A percentile compares a stretch with the other conserved stretches of the same genome.
Conservation (phyloP, 164 flowering plant species). For the Euptelea pleiosperma region DNA sequence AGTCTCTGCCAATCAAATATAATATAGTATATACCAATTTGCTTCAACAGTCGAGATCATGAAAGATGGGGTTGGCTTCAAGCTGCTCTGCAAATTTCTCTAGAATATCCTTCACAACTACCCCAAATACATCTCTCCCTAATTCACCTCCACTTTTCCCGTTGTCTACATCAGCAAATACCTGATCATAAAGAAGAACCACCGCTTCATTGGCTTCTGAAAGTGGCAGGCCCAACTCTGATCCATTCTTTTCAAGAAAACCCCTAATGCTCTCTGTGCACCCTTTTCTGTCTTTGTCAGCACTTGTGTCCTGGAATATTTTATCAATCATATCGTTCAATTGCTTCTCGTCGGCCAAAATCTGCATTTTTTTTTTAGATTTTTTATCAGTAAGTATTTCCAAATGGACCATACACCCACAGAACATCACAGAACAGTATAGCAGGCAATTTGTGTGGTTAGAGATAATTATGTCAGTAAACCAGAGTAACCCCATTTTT, state of each 20-base stretch:
- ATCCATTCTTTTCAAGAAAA: constrained; percentile 44
- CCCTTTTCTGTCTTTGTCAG: constrained; percentile 12
- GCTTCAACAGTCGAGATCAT: constrained; percentile 30
- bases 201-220: constrained; percentile 46
- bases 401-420: background rate
- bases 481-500: no score
- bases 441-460: no score
- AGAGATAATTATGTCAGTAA: no score
- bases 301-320: constrained; percentile 22
- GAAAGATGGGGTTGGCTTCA: constrained; percentile 48
- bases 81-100: constrained; percentile 50
- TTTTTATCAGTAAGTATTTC: constrained; percentile 8
- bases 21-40: constrained; percentile 4
- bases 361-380: constrained; percentile 31
- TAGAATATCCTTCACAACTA: constrained; percentile 44
- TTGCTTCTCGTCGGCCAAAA: constrained; percentile 49
- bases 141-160: constrained; percentile 17
- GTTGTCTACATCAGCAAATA: constrained; percentile 38
- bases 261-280: constrained; percentile 27
- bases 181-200: constrained; percentile 47
- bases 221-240: constrained; percentile 51
- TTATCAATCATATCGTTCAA: constrained; percentile 33
- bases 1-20: constrained; percentile 11
- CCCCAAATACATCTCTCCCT: constrained; percentile 29
- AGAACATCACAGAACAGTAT: no score